These are phyloP conservation scores for Ambrosia trifida DNA, from an alignment of 129 eudicot genomes.

Conservation along the genomic window DNA sequence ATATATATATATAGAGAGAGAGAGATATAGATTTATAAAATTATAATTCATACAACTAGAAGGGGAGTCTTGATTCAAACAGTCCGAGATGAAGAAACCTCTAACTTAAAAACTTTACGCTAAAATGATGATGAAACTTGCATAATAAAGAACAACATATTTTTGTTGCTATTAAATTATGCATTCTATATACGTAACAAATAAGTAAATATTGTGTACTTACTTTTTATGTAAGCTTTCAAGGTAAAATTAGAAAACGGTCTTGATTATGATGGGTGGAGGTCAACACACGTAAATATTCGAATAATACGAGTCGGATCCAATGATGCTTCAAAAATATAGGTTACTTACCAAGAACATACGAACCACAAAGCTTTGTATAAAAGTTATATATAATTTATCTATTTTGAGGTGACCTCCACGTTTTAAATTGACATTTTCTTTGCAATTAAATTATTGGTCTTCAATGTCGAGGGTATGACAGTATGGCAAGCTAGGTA, in stretches of 20 bases:
- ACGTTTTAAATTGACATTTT: slow-evolving; percentile 36
- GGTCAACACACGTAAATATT: background rate
- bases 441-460: slow-evolving; percentile 9
- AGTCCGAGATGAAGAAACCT: no score
- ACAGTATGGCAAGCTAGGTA: slow-evolving; percentile 25
- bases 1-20: no score
- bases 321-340: slow-evolving; percentile 8
- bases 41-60: no score
- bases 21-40: no score
- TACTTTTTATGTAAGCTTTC: no score
- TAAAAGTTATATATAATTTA: background rate
- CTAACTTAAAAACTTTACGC: no score
- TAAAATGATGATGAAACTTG: no score
- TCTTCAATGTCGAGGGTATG: slow-evolving; percentile 7
- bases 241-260: background rate
- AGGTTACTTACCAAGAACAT: slow-evolving; percentile 37
- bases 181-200: no score
- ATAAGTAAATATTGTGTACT: no score
- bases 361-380: slow-evolving; percentile 9
- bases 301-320: background rate
- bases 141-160: no score
- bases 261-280: background rate
- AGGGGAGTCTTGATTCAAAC: no score
- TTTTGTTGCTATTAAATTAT: no score
- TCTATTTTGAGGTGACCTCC: slow-evolving; percentile 28